phyloP scores from a whole-genome alignment of 345 rosid species.

The Lepidium didymum region DNA sequence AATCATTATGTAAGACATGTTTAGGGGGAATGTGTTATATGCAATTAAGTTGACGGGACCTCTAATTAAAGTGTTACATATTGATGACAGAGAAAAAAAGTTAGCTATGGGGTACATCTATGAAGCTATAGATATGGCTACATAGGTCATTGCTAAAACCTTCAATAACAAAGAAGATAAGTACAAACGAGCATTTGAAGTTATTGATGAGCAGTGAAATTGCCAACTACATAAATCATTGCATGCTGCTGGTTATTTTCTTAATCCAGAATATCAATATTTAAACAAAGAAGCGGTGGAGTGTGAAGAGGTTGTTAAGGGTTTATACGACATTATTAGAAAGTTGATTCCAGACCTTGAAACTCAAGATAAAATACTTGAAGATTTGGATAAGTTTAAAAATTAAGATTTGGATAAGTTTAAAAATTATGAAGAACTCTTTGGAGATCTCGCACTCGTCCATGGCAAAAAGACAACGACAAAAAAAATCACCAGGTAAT shows the following conservation, averaged over 20 bases:
- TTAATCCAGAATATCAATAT: not conserved
- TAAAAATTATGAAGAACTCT: too few species aligned
- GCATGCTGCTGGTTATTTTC: not conserved
- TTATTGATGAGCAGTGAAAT: not conserved
- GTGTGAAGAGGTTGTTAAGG: not conserved
- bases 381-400: not conserved
- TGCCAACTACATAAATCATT: not conserved
- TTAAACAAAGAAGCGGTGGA: not conserved
- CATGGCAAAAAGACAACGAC: too few species aligned
- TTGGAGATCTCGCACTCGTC: too few species aligned
- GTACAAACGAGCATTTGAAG: not conserved
- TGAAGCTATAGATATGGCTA: too few species aligned
- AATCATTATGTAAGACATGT: not conserved
- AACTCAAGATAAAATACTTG: not conserved
- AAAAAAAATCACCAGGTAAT: too few species aligned
- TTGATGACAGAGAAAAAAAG: too few species aligned
- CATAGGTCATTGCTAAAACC: not conserved
- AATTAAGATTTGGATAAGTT: not conserved
- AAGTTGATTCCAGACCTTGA: not conserved
- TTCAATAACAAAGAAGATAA: not conserved
- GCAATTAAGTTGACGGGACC: not conserved
- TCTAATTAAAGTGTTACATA: not conserved
- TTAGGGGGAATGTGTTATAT: not conserved
- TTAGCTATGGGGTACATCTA: too few species aligned
- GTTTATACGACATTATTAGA: not conserved